A percentile compares a stretch with the other conserved stretches of the same genome.
Evolutionary conservation across 2,329 filamentous ascomycete species (phyloP).

Genomic region (Cylindrodendrum hubeiense): DNA sequence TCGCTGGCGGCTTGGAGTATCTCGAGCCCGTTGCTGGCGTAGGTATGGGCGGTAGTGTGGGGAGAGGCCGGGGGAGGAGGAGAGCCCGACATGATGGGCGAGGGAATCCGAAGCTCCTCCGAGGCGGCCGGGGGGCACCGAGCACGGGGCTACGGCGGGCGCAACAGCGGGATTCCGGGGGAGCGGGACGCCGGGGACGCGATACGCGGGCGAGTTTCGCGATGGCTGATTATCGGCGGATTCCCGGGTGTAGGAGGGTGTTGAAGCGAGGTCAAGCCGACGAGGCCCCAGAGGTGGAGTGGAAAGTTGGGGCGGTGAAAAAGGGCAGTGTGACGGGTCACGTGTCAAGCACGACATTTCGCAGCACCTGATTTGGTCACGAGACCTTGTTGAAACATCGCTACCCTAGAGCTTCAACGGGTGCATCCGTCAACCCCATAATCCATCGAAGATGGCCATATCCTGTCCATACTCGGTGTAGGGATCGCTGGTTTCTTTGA

Average conservation of each 20-base stretch:
- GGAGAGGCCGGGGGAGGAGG: slow-evolving; percentile 42
- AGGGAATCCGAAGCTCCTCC: slow-evolving; percentile 23
- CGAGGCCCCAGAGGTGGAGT: slow-evolving; percentile 36
- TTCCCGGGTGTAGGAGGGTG: slow-evolving; percentile 52
- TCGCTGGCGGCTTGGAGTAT: slow-evolving; percentile 61
- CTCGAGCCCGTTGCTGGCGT: slow-evolving; percentile 60
- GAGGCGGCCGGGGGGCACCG: slow-evolving; percentile 20
- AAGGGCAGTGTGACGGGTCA: slow-evolving; percentile 19
- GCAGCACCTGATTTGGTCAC: background rate
- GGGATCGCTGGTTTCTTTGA: background rate
- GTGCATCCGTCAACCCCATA: background rate
- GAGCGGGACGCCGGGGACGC: slow-evolving; percentile 37
- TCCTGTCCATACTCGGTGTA: slow-evolving; percentile 1
- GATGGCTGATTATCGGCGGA: slow-evolving; percentile 60
- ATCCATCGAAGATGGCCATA: background rate
- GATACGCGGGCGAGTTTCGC: slow-evolving; percentile 35
- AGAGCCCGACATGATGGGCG: slow-evolving; percentile 42
- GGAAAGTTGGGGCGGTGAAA: slow-evolving; percentile 16
- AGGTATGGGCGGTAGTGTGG: slow-evolving; percentile 54
- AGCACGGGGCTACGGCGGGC: slow-evolving; percentile 37
- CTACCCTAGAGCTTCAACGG: slow-evolving; percentile 5
- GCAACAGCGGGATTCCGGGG: slow-evolving; percentile 29
- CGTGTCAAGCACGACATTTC: background rate
- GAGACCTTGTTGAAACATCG: background rate
- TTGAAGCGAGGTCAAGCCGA: slow-evolving; percentile 57